A percentile compares a stretch with the other conserved stretches of the same genome.
Evolutionary conservation across 805 yeast species (phyloP).

Genomic region (Saccharomycopsis sp.): DNA sequence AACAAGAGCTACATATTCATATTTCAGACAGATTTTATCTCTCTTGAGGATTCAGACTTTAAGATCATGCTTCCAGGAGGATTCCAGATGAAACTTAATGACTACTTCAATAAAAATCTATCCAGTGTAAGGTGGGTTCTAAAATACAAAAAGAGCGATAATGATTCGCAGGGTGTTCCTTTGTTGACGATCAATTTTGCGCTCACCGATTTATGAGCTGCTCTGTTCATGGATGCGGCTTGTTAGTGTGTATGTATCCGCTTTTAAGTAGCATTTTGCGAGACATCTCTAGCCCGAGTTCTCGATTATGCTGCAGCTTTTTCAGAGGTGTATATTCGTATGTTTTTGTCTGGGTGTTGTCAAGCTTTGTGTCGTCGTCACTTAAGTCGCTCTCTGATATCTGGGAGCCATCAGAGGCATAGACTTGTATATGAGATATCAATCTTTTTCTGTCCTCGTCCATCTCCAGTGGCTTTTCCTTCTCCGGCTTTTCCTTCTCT

Average conservation of each 20-base stretch:
- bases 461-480: background rate
- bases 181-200: slow-evolving; percentile 23
- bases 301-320: background rate
- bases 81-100: slow-evolving; percentile 37
- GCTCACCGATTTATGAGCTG: slow-evolving; percentile 15
- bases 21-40: slow-evolving; percentile 50
- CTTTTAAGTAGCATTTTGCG: slow-evolving; percentile 8
- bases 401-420: slow-evolving; percentile 11
- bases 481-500: background rate
- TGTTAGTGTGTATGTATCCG: slow-evolving; percentile 2
- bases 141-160: slow-evolving; percentile 24
- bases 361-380: background rate
- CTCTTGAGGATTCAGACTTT: slow-evolving; percentile 43
- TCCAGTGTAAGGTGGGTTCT: slow-evolving; percentile 40
- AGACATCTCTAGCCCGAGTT: slow-evolving; percentile 9
- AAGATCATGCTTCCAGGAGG: slow-evolving; percentile 50
- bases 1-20: slow-evolving; percentile 39
- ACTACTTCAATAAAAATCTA: slow-evolving; percentile 33
- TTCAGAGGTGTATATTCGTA: slow-evolving; percentile 8
- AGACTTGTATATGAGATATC: slow-evolving; percentile 1
- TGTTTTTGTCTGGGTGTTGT: slow-evolving; percentile 7
- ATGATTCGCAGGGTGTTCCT: slow-evolving; percentile 23
- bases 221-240: background rate
- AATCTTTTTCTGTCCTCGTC: background rate
- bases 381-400: slow-evolving; percentile 9